A percentile compares a stretch with the other conserved stretches of the same genome.
These are phyloP conservation scores for Oryza glumipatula DNA, from an alignment of 176 grass and related monocot genomes.

Conservation along the genomic window DNA sequence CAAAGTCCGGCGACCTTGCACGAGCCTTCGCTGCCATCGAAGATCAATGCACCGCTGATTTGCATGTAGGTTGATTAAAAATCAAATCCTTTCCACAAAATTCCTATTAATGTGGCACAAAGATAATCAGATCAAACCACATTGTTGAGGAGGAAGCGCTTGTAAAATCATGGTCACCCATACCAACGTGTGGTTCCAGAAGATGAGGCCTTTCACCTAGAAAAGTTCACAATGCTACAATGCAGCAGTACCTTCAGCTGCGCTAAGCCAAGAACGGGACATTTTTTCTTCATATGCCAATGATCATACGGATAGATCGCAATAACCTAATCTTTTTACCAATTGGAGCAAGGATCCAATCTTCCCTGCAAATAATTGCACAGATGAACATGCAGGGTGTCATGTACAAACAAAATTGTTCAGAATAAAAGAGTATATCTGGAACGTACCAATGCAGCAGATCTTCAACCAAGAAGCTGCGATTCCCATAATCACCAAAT, in stretches of 20 bases:
- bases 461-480: slow-evolving; percentile 26
- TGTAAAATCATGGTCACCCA: slow-evolving; percentile 23
- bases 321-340: not conserved
- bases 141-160: slow-evolving; percentile 14
- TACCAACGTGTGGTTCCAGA: slow-evolving; percentile 8
- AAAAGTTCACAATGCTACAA: slow-evolving; percentile 9
- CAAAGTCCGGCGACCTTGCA: slow-evolving; percentile 36
- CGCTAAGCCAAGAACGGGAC: slow-evolving; percentile 19
- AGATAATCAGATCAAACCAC: slow-evolving; percentile 36
- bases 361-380: slow-evolving; percentile 32
- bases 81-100: not conserved
- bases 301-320: not conserved
- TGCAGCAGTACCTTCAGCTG: not conserved
- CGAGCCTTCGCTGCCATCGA: slow-evolving; percentile 48
- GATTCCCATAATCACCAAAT: slow-evolving; percentile 21
- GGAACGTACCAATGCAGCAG: slow-evolving; percentile 29
- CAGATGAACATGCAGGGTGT: slow-evolving; percentile 22
- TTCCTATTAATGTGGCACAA: slow-evolving; percentile 32
- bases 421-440: slow-evolving; percentile 6
- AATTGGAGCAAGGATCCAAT: slow-evolving; percentile 11
- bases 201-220: not conserved
- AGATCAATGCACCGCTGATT: slow-evolving; percentile 31
- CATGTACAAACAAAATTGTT: slow-evolving; percentile 16
- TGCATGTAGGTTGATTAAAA: slow-evolving; percentile 48
- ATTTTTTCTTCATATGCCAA: not conserved